These are phyloP conservation scores for Mucor ambiguus DNA, from an alignment of 371 early-diverging fungal genomes.

Conservation along the genomic window DNA sequence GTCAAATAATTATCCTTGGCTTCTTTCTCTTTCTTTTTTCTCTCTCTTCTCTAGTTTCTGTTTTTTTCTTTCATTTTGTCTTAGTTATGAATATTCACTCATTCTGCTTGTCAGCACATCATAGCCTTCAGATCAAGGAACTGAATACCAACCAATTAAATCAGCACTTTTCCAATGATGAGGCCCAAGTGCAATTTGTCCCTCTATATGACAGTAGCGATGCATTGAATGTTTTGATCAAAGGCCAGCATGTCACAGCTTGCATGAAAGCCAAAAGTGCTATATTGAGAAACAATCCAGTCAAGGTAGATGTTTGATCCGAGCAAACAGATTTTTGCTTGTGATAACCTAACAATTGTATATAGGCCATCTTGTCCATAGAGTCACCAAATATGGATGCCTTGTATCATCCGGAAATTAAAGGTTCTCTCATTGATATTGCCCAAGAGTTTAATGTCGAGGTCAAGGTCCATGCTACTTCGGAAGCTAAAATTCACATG, in stretches of 20 bases:
- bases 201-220: slow-evolving; percentile 8
- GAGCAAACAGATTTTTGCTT: background rate
- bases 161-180: background rate
- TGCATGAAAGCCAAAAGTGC: slow-evolving; percentile 4
- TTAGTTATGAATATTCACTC: background rate
- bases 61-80: background rate
- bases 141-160: background rate
- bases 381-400: slow-evolving; percentile 16
- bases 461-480: slow-evolving; percentile 8
- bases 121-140: background rate
- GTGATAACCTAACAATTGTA: background rate
- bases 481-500: slow-evolving; percentile 23
- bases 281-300: slow-evolving; percentile 4
- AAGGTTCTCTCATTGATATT: slow-evolving; percentile 9
- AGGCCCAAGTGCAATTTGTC: background rate
- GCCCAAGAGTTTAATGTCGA: slow-evolving; percentile 4
- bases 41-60: background rate
- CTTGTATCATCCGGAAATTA: slow-evolving; percentile 24
- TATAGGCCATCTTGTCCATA: slow-evolving; percentile 13
- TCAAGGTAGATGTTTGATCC: slow-evolving; percentile 15
- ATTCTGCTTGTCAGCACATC: slow-evolving; percentile 4
- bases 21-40: background rate
- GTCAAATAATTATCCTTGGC: background rate
- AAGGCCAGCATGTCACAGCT: background rate
- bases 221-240: slow-evolving; percentile 12